These are phyloP conservation scores for Cochlearia excelsa DNA, from an alignment of 345 rosid genomes.

Conservation along the genomic window DNA sequence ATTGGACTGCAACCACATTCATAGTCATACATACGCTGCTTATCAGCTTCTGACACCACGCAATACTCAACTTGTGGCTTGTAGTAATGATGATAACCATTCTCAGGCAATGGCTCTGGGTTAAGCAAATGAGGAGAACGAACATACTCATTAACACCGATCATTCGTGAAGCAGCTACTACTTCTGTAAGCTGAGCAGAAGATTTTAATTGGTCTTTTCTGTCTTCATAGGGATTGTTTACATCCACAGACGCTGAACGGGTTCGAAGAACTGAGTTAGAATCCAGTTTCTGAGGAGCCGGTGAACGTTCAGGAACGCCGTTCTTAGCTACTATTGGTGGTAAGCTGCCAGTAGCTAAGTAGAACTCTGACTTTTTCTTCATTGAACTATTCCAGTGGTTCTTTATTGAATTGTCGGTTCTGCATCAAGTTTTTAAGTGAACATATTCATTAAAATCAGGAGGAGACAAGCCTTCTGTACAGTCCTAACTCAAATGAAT, in stretches of 20 bases:
- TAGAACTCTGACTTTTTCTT: conserved; percentile 85
- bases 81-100: conserved; percentile 45
- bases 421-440: conserved; percentile 41
- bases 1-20: conserved; percentile 46
- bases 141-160: conserved; percentile 43
- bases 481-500: conserved; percentile 5
- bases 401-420: conserved; percentile 94
- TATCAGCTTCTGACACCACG: conserved; percentile 41
- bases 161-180: conserved; percentile 47
- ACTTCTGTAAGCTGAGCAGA: conserved; percentile 39
- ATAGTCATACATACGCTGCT: conserved; percentile 36
- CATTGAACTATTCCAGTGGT: conserved; percentile 98
- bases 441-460: conserved; percentile 5
- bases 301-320: conserved; percentile 41
- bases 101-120: conserved; percentile 33
- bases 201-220: conserved; percentile 46
- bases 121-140: conserved; percentile 42
- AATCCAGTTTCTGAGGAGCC: conserved; percentile 41
- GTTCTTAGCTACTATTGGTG: conserved; percentile 57
- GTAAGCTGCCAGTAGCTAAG: conserved; percentile 67
- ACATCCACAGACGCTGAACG: conserved; percentile 46
- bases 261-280: conserved; percentile 50
- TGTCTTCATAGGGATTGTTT: conserved; percentile 47
- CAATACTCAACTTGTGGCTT: conserved; percentile 44
- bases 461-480: conserved; percentile 6